Conservation (phyloP, 2,329 filamentous ascomycete species). For the Trichocomaceae sp. region DNA sequence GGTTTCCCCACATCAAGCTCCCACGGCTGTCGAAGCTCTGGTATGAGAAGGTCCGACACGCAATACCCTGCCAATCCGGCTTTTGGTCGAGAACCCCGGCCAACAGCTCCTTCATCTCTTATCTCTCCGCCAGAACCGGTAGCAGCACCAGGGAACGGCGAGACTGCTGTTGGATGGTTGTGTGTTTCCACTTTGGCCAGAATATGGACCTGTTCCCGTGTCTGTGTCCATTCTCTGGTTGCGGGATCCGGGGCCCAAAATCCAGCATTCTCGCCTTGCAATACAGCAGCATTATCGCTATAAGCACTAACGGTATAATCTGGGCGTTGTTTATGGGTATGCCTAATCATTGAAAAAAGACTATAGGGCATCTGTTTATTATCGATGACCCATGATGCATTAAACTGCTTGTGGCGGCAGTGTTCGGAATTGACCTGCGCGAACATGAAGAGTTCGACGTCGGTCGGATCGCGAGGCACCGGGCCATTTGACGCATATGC, state of each 20-base stretch:
- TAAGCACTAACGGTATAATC: conserved; percentile 89
- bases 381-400: conserved; percentile 92
- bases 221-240: conserved; percentile 81
- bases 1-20: conserved; percentile 86
- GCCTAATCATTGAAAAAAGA: conserved; percentile 92
- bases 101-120: conserved; percentile 88
- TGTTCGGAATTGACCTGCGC: conserved; percentile 99
- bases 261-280: conserved; percentile 63
- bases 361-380: conserved; percentile 70
- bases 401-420: conserved; percentile 85
- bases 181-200: conserved; percentile 95
- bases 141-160: conserved; percentile 84
- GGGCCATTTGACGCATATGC: conserved; percentile 61
- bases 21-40: conserved; percentile 76
- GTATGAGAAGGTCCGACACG: conserved; percentile 89
- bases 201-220: conserved; percentile 78
- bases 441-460: conserved; percentile 98
- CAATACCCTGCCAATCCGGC: conserved; percentile 88
- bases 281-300: conserved; percentile 94
- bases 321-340: conserved; percentile 75
- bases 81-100: conserved; percentile 85
- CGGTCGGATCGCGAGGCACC: conserved; percentile 61
- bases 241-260: conserved; percentile 85
- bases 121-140: conserved; percentile 96
- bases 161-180: conserved; percentile 95